phyloP scores from a whole-genome alignment of 2,329 filamentous ascomycete genomes.

The Claviceps maximensis region DNA sequence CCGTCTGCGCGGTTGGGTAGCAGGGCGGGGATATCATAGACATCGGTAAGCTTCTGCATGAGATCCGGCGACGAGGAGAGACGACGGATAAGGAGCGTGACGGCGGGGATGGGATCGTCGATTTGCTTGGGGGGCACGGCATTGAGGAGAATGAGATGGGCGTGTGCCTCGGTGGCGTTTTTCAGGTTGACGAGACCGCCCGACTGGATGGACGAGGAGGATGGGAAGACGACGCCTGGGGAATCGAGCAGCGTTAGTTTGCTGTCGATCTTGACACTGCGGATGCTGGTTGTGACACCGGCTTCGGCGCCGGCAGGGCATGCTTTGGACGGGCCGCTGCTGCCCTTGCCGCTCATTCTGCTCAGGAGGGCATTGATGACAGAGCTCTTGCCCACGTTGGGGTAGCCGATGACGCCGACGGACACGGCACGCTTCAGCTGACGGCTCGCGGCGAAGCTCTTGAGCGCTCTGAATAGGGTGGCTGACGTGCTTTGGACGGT shows the following conservation, averaged over 20 bases:
- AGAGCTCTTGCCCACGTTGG: slow-evolving; percentile 91
- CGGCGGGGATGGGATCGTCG: slow-evolving; percentile 78
- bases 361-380: slow-evolving; percentile 88
- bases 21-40: slow-evolving; percentile 76
- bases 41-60: slow-evolving; percentile 62
- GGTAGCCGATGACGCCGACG: slow-evolving; percentile 88
- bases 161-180: slow-evolving; percentile 59
- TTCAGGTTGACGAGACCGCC: slow-evolving; percentile 37
- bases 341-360: slow-evolving; percentile 54
- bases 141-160: slow-evolving; percentile 76
- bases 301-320: slow-evolving; percentile 87
- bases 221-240: slow-evolving; percentile 87
- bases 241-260: slow-evolving; percentile 90
- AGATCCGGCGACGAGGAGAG: slow-evolving; percentile 61
- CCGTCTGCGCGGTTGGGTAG: slow-evolving; percentile 51
- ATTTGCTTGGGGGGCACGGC: slow-evolving; percentile 90
- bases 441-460: slow-evolving; percentile 71
- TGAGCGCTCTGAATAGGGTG: slow-evolving; percentile 76
- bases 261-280: slow-evolving; percentile 86
- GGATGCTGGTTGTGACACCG: slow-evolving; percentile 78
- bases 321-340: slow-evolving; percentile 38
- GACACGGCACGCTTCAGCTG: slow-evolving; percentile 82
- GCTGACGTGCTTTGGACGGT: slow-evolving; percentile 77
- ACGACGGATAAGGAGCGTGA: slow-evolving; percentile 69
- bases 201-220: slow-evolving; percentile 30